Conservation (phyloP, 202 grass and related monocot genomes). For the Cymbopogon flexuosus region DNA sequence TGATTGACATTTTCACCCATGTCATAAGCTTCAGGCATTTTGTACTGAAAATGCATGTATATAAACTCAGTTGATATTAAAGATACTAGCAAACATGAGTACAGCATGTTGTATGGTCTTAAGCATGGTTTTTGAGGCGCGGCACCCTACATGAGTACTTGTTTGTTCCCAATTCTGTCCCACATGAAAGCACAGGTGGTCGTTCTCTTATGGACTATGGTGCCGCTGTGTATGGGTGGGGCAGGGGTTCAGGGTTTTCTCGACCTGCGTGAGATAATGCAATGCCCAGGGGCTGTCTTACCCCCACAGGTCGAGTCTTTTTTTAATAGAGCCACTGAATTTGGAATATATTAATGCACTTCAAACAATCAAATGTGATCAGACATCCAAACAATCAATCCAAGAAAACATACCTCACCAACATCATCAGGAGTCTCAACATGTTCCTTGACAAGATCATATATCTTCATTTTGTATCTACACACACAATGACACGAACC, state of each 20-base stretch:
- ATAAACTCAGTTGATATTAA: conserved; percentile 19
- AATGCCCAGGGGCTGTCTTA: neutral
- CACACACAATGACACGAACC: conserved; percentile 13
- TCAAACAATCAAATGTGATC: neutral
- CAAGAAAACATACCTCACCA: conserved; percentile 57
- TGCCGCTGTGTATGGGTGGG: neutral
- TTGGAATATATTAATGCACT: neutral
- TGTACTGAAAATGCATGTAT: conserved; percentile 61
- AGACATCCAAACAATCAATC: neutral
- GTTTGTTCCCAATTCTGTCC: neutral
- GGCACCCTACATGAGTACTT: neutral
- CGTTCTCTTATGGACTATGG: neutral
- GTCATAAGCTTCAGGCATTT: conserved; percentile 97
- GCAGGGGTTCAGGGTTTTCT: neutral
- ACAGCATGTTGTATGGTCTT: neutral
- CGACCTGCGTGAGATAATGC: neutral
- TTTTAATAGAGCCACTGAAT: neutral
- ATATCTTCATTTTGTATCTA: conserved; percentile 79
- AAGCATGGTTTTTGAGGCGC: neutral
- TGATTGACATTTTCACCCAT: conserved; percentile 79
- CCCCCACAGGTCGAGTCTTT: neutral
- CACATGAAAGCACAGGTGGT: neutral
- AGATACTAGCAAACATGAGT: neutral
- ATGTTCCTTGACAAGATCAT: conserved; percentile 67
- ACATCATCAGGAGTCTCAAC: conserved; percentile 49